Conservation (phyloP, 306 rosid species). For the Geum urbanum region DNA sequence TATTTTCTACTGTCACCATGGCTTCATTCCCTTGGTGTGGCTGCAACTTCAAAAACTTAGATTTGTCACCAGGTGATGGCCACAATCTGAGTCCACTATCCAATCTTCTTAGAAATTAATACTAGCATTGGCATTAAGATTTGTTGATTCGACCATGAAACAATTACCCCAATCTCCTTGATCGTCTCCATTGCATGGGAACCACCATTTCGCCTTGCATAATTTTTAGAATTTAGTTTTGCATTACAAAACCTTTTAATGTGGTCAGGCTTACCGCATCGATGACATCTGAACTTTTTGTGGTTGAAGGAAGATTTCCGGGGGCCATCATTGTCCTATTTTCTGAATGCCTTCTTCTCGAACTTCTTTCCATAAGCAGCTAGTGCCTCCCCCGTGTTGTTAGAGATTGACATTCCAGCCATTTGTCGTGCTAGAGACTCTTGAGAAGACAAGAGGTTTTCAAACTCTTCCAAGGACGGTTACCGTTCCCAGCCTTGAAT, state of each 20-base stretch:
- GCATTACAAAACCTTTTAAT: background rate
- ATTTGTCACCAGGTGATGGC: constrained; percentile 1
- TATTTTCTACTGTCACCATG: background rate
- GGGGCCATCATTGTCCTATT: background rate
- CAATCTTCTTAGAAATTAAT: background rate
- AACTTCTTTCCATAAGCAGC: background rate
- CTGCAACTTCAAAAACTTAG: background rate
- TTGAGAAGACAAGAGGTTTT: background rate
- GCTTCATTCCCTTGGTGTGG: background rate
- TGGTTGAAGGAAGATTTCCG: background rate
- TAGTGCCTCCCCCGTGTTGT: background rate
- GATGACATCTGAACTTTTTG: background rate
- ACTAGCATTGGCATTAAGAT: background rate
- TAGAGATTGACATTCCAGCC: background rate
- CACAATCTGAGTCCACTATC: background rate
- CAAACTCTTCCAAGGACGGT: background rate
- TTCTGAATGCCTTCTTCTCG: background rate
- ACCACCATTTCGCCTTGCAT: background rate
- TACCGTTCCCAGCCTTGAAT: constrained; percentile 14
- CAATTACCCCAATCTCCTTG: background rate
- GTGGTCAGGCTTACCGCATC: background rate
- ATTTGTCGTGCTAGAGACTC: background rate
- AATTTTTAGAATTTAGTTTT: background rate
- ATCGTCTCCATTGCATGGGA: background rate
- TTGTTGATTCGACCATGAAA: background rate